A percentile compares a stretch with the other conserved stretches of the same genome.
Conservation (phyloP, 2,329 filamentous ascomycete species). For the Fusarium siculi region DNA sequence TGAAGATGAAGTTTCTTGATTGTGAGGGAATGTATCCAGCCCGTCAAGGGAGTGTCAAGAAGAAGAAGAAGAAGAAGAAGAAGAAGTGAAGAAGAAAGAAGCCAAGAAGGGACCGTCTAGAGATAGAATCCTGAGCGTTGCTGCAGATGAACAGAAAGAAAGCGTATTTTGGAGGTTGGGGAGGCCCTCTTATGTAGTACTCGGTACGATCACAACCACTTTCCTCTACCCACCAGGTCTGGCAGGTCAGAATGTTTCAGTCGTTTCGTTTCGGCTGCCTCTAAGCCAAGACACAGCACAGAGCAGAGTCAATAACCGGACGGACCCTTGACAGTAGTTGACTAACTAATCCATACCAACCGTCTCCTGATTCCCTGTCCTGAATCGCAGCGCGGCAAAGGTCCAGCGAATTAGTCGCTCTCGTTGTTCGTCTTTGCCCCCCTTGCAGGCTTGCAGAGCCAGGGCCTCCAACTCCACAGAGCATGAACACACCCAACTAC, state of each 20-base stretch:
- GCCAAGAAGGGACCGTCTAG: constrained; percentile 22
- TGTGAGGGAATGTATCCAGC: constrained; percentile 39
- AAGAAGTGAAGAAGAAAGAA: constrained; percentile 16
- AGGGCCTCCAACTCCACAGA: constrained; percentile 19
- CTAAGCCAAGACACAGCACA: constrained; percentile 15
- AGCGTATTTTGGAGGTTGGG: constrained; percentile 18
- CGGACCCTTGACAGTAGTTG: constrained; percentile 15
- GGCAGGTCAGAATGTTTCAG: constrained; percentile 30
- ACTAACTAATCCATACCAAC: constrained; percentile 2
- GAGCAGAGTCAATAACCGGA: not conserved
- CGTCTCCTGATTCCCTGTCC: constrained; percentile 1
- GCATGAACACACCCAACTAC: constrained; percentile 24
- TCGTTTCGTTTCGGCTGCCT: constrained; percentile 37
- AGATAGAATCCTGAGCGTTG: constrained; percentile 41
- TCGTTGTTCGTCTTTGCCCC: constrained; percentile 10
- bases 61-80: not conserved
- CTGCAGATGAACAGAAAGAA: constrained; percentile 25
- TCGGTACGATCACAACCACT: not conserved
- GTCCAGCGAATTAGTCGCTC: constrained; percentile 29
- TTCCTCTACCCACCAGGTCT: constrained; percentile 1
- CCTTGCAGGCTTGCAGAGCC: not conserved
- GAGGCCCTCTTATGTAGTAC: constrained; percentile 36
- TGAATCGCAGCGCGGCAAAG: constrained; percentile 36
- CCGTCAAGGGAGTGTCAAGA: constrained; percentile 36
- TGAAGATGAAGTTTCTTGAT: constrained; percentile 14